Evolutionary conservation across 2,329 filamentous ascomycete species (phyloP).

Genomic region (Byssochlamys sp.): DNA sequence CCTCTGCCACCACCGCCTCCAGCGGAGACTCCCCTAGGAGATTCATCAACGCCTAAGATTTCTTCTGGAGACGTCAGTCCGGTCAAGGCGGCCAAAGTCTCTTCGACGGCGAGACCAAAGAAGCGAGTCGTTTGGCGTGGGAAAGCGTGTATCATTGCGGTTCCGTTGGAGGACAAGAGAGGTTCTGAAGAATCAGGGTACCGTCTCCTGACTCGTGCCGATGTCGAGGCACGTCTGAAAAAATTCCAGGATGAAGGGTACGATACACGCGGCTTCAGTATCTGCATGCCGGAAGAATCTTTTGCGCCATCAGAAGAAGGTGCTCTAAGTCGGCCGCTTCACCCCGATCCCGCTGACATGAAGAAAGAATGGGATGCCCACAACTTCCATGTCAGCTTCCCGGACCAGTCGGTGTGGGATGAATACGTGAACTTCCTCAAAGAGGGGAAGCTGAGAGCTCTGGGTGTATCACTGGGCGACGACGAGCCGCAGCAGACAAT

Average conservation of each 20-base stretch:
- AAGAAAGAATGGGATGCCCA: conserved; percentile 24
- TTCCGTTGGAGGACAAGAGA: conserved; percentile 59
- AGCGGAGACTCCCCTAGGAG: conserved; percentile 10
- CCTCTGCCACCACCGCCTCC: conserved; percentile 31
- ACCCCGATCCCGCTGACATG: conserved; percentile 32
- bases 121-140: conserved; percentile 68
- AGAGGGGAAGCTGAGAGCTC: conserved; percentile 82
- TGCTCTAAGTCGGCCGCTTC: conserved; percentile 35
- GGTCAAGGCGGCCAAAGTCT: conserved; percentile 7
- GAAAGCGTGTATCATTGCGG: conserved; percentile 61
- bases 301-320: conserved; percentile 20
- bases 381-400: conserved; percentile 31
- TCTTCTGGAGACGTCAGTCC: conserved; percentile 5
- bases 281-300: conserved; percentile 20
- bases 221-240: conserved; percentile 31
- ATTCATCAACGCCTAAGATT: conserved; percentile 2
- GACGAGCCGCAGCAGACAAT: conserved; percentile 60
- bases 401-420: conserved; percentile 53
- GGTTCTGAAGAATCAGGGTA: conserved; percentile 39
- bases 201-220: conserved; percentile 28
- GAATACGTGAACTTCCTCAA: conserved; percentile 71
- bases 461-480: conserved; percentile 73
- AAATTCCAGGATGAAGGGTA: conserved; percentile 37
- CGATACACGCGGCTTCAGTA: conserved; percentile 32
- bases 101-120: conserved; percentile 37